A percentile compares a stretch with the other conserved stretches of the same genome.
These are phyloP conservation scores for Epithele typhae DNA, from an alignment of 768 basidiomycete species.

Conservation along the genomic window DNA sequence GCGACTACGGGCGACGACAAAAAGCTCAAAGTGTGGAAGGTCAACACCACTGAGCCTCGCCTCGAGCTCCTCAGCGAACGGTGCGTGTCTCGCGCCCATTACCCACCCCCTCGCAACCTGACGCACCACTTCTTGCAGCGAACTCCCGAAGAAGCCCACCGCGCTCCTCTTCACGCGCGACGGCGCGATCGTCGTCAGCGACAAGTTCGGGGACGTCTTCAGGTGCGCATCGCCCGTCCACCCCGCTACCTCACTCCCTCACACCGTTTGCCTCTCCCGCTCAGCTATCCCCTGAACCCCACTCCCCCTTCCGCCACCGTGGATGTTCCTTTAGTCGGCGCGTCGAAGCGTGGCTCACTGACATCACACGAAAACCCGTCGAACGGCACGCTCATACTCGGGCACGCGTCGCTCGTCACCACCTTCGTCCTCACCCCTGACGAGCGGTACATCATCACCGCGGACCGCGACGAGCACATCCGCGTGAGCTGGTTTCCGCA, in stretches of 20 bases:
- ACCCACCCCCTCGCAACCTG: not conserved
- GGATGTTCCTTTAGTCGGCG: not conserved
- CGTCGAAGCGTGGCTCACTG: conserved; percentile 32
- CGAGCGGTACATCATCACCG: conserved; percentile 75
- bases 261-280: too few relatives aligned
- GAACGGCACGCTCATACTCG: conserved; percentile 67
- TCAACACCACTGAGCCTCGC: conserved; percentile 43
- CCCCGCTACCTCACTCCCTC: not conserved
- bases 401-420: conserved; percentile 86
- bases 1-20: conserved; percentile 80
- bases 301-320: conserved; percentile 6
- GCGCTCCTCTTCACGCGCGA: conserved; percentile 57
- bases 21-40: conserved; percentile 66
- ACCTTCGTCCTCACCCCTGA: conserved; percentile 63
- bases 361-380: conserved; percentile 69
- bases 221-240: conserved; percentile 36
- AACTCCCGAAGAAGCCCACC: conserved; percentile 82
- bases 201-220: conserved; percentile 96
- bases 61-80: conserved; percentile 57
- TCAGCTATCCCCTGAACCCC: conserved; percentile 60
- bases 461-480: conserved; percentile 95
- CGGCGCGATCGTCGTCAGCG: conserved; percentile 73
- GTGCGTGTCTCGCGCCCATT: conserved; percentile 34
- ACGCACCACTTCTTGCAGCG: conserved; percentile 38
- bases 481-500: conserved; percentile 87